Evolutionary conservation across 1,139 yeast species (phyloP), one percentile per base, ranked within the genome.

Genomic region (Hyphopichia burtonii): DNA sequence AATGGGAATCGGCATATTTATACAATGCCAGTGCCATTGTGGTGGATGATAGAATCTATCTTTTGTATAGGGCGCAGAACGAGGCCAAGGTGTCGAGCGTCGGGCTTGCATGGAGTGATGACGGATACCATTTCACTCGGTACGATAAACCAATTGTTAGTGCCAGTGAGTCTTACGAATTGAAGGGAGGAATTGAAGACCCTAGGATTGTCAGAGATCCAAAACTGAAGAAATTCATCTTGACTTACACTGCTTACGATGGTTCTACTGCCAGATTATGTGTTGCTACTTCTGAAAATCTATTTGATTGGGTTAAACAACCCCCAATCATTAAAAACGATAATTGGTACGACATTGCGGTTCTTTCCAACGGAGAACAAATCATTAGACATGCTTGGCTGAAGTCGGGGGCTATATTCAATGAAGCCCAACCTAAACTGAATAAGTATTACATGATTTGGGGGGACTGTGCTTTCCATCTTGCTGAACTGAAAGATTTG

Each of bases 21-120:
- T 72, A 71, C 50, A 72, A 72, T 52, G 77, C 77, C 28, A 58
- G 74, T 1, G 77, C 77, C 3, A 70, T 72, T 15, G 77, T 71
- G 22, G 55, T 71, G 7, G 74, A 66, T 37, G 65, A 65, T 38
- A 57, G 55, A 44, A 75, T 72, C 10, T 68, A 55, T 44, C 53
- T 72, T 43, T 54, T 72, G 23, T 71, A 71, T 46, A 50, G 77
- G 17, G 77, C 76, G 18, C 77, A 72, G 48, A 67, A 68, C 50
- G 54, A 51, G 31, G 59, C 61, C 12, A 65, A 63, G 44, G 55
- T 56, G 19, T 69, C 74, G 31, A 56, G 68, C 0, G 63, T 71
- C 4, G 76, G 76, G 0, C 48, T 71, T 27, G 76, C 76, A 4
- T 71, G 76, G 76, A 66, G 71, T 16, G 52, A 50, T 1, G 74